Conservation (phyloP, 108 stramenopile species). For the Cyclotella choctawhatcheeana region DNA sequence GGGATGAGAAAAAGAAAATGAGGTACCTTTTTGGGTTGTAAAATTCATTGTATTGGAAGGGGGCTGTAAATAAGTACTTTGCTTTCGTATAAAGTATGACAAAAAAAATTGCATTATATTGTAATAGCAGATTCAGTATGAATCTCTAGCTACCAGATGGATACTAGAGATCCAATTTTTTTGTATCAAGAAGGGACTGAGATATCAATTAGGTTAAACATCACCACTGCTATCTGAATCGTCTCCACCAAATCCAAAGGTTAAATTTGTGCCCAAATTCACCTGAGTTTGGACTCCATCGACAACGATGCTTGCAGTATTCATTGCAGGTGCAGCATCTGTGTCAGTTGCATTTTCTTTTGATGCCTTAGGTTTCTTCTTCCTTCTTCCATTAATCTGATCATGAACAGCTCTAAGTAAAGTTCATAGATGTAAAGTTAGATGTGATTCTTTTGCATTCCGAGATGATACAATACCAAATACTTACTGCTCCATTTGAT, state of each 20-base stretch:
- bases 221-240: constrained; percentile 37
- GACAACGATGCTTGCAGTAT: constrained; percentile 48
- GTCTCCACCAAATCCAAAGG: constrained; percentile 45
- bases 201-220: background rate
- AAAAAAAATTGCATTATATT: no score
- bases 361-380: constrained; percentile 21
- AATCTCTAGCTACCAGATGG: no score
- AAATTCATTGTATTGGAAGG: no score
- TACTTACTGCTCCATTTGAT: constrained; percentile 76
- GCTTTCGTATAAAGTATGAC: no score
- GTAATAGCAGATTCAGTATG: no score
- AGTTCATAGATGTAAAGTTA: no score
- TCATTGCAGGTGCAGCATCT: constrained; percentile 29
- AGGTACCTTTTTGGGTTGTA: background rate
- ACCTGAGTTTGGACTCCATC: constrained; percentile 54
- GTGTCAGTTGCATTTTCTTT: constrained; percentile 3
- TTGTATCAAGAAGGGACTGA: no score
- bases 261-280: constrained; percentile 40
- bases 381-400: constrained; percentile 57
- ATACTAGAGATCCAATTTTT: no score
- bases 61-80: no score
- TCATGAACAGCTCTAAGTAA: constrained; percentile 78
- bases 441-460: no score
- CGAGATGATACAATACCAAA: no score
- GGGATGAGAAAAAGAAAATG: constrained; percentile 10